Base-by-base conservation (phyloP, 208 protist genomes). In the Angomonas desouzai region DNA sequence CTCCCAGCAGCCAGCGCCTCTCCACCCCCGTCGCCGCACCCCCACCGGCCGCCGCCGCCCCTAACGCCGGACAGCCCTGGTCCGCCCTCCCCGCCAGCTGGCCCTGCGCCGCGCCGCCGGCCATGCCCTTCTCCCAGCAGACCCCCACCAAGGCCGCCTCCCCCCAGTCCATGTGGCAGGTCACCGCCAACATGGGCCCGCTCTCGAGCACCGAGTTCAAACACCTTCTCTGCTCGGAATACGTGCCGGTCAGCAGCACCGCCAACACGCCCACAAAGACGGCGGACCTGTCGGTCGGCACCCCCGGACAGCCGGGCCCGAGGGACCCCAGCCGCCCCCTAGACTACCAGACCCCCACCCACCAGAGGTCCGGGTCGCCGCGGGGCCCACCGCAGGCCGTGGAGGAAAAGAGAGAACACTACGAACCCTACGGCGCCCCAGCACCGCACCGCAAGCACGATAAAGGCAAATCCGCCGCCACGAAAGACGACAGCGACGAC, bases 181-280 rank as follows among this genome's bases (percentile, higher is more conserved):
- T 58, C 10, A 61, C 55, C 27, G 22, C 64, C 2, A 58, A 43
- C 33, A 58, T 34, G 47, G 51, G 56, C 47, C 56, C 56, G 1
- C 58, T 62, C 55, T 51, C 76, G 25, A 69, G 67, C 53, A 27
- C 40, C 43, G 78, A 88, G 62, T 93, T 90, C 70, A 87, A 93
- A 61, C 70, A 48, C 13, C 71, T 93, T 25, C 66, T 93, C 48
- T 81, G 86, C 67, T 68, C 69, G 11, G 77, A 79, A 57, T 89
- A 84, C 62, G 58, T 70, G 9, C 49, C 71, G 3, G 58, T 74
- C 0, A 48, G 69, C 53, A 61, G n/a, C 48, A 32, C 36, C 3
- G 60, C 22, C 28, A 25, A 27, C 23, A 36, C 7, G 28, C 43
- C 1, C 30, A 62, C 28, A 23, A 11, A 57, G 51, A 3, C 10